Evolutionary conservation across 75 land plant species (phyloP), one percentile per base, ranked within the genome.

Genomic region (Isoetes taiwanensis): DNA sequence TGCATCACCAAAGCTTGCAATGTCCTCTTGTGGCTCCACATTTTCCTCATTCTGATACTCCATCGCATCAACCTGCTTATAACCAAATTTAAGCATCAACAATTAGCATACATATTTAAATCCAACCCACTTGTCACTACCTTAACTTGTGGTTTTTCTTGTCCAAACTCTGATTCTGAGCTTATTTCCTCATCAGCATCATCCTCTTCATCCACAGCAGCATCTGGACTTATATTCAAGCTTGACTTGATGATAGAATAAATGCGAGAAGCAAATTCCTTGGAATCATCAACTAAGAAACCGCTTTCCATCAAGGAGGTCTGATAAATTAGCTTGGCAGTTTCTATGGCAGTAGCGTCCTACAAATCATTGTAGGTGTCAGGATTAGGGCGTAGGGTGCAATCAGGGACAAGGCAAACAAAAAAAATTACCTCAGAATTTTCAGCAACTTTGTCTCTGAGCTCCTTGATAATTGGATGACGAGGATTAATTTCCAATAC

Each of bases 261-360:
- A 25, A 93, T 79, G 2, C 66, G 73, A 1, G 76, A 41, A 30
- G 98, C 98, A 46, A 93, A 93, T 27, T 81, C 79, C 70, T 93
- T 83, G 20, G 95, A 91, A 43, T 93, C 84, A 11, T 57, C 54
- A 3, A 81, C 72, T 9, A 61, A 12, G 68, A 93, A 93, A 5
- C 98, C 98, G 71, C 98, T 93, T 66, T 93, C 98, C 80, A 93
- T 54, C 37, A 93, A 72, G 0, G 98, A 94, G 4, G 89, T 93
- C 43, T 93, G 89, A 72, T 88, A 93, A 19, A 93, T 75, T 8
- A 93, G 83, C 33, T 59, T 67, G 2, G 95, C 98, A 34, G 90
- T 79, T 46, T 78, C 74, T 72, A 81, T 80, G 32, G 78, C 62
- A 35, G 50, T 61, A 27, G 64, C 85, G 65, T 84, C 85, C 95